Percentiles rank a stretch among this genome's conserved stretches.
These are phyloP conservation scores for Fonticula alba DNA, from an alignment of 78 protist species.

Conservation along the genomic window DNA sequence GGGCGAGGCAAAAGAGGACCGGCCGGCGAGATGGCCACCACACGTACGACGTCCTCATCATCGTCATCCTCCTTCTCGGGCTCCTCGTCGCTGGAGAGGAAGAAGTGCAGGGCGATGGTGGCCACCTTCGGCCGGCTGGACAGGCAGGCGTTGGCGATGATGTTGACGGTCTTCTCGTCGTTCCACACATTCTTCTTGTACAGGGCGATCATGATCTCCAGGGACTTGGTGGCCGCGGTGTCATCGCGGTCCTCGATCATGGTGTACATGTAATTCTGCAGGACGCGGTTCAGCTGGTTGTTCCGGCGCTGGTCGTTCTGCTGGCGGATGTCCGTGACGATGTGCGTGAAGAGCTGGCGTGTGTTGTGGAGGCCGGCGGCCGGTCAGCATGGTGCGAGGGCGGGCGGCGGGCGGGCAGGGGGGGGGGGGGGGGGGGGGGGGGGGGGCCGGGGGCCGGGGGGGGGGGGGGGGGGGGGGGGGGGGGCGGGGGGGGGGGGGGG, in stretches of 20 bases:
- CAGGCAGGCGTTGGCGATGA: slow-evolving; percentile 47
- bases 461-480: no score
- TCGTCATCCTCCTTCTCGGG: slow-evolving; percentile 2
- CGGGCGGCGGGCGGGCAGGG: no score
- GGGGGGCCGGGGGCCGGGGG: no score
- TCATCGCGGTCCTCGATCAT: slow-evolving; percentile 38
- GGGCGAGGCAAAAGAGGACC: no score
- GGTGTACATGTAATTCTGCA: slow-evolving; percentile 55
- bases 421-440: neutral
- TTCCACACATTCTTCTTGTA: slow-evolving; percentile 51
- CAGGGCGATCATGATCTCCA: slow-evolving; percentile 62
- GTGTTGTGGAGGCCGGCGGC: neutral
- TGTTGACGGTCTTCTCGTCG: slow-evolving; percentile 66
- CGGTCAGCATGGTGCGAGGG: neutral
- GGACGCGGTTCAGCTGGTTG: slow-evolving; percentile 36
- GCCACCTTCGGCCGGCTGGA: slow-evolving; percentile 34
- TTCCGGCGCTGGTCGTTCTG: slow-evolving; percentile 40
- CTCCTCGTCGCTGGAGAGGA: slow-evolving; percentile 22
- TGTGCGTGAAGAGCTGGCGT: slow-evolving; percentile 20
- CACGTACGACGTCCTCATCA: neutral
- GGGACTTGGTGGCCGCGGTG: slow-evolving; percentile 36
- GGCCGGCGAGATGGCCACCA: no score
- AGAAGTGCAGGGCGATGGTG: slow-evolving; percentile 39
- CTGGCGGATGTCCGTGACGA: slow-evolving; percentile 46
- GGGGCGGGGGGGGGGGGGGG: no score